Evolutionary conservation across 805 yeast species (phyloP).

Genomic region (Candida loeiensis): DNA sequence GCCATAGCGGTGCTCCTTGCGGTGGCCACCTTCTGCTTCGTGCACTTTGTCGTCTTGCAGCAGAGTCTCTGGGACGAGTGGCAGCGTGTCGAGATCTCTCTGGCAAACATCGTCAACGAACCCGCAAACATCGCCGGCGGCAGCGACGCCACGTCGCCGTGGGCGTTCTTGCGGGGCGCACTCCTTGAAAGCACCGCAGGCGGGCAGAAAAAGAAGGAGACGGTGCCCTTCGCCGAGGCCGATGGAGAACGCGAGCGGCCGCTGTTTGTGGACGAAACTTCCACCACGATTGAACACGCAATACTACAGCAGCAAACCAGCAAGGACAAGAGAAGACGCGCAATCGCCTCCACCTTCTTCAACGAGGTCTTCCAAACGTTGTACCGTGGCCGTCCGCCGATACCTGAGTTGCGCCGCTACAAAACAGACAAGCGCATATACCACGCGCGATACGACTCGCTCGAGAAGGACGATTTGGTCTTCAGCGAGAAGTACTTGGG

Average conservation of each 20-base stretch:
- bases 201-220: slow-evolving; percentile 4
- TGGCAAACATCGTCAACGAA: slow-evolving; percentile 3
- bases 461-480: slow-evolving; percentile 23
- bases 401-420: slow-evolving; percentile 42
- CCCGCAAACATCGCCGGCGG: neutral
- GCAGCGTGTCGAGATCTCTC: slow-evolving; percentile 2
- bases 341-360: slow-evolving; percentile 41
- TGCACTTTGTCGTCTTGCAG: slow-evolving; percentile 5
- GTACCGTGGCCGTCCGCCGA: slow-evolving; percentile 43
- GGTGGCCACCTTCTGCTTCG: slow-evolving; percentile 4
- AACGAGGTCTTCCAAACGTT: slow-evolving; percentile 39
- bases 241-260: slow-evolving; percentile 1
- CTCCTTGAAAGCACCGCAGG: slow-evolving; percentile 2
- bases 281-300: slow-evolving; percentile 1
- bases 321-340: slow-evolving; percentile 9
- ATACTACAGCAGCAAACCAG: neutral
- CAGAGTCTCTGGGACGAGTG: slow-evolving; percentile 7
- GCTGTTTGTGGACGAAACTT: neutral
- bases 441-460: slow-evolving; percentile 48
- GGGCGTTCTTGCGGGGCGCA: neutral
- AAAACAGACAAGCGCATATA: slow-evolving; percentile 45
- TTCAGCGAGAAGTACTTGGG: slow-evolving; percentile 54
- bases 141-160: neutral
- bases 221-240: slow-evolving; percentile 5
- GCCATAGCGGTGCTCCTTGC: slow-evolving; percentile 3